These are phyloP conservation scores for Leucocoprinus sp. DNA, from an alignment of 768 basidiomycete genomes.

Conservation along the genomic window DNA sequence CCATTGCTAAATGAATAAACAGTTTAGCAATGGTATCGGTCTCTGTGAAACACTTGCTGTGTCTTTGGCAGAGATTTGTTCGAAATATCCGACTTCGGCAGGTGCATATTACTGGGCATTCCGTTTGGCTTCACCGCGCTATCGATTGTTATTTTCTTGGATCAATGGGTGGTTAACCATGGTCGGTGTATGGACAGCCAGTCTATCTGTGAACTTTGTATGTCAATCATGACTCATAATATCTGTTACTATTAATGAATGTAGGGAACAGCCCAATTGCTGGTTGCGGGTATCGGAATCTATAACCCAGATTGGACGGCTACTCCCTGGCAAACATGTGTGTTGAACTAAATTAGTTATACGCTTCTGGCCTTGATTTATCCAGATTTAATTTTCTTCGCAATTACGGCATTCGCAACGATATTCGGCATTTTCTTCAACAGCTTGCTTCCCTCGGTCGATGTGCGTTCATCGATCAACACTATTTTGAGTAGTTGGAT, in stretches of 20 bases:
- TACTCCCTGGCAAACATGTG: constrained; percentile 54
- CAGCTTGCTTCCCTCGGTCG: constrained; percentile 37
- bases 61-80: constrained; percentile 51
- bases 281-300: constrained; percentile 51
- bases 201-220: constrained; percentile 60
- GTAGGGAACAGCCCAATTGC: constrained; percentile 48
- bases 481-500: neutral
- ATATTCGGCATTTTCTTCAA: constrained; percentile 51
- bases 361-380: neutral
- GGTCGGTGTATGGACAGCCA: constrained; percentile 62
- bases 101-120: constrained; percentile 65
- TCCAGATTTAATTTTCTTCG: constrained; percentile 49
- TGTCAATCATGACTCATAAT: constrained; percentile 6
- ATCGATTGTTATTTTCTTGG: constrained; percentile 48
- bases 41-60: constrained; percentile 38
- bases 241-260: neutral
- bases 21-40: constrained; percentile 47
- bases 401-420: constrained; percentile 37
- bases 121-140: constrained; percentile 44
- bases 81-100: constrained; percentile 53
- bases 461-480: constrained; percentile 26
- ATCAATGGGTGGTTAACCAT: constrained; percentile 64
- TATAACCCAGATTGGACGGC: constrained; percentile 52
- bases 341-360: constrained; percentile 11
- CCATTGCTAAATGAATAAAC: neutral